Conservation (phyloP, 2,329 filamentous ascomycete genomes). For the Colletotrichum orbiculare region DNA sequence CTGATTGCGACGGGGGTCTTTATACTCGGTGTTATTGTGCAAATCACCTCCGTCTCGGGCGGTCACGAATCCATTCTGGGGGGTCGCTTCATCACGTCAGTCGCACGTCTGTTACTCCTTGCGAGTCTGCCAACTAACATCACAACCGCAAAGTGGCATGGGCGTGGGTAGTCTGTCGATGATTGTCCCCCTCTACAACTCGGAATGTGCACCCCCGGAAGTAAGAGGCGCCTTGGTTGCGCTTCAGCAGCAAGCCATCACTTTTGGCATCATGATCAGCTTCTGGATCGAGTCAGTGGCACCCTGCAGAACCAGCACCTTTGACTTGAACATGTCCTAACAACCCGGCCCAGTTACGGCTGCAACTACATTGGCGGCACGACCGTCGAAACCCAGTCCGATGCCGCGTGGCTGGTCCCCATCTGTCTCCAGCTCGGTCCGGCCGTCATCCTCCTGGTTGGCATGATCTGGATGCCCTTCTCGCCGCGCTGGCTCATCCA, state of each 20-base stretch:
- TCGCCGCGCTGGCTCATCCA: constrained; percentile 81
- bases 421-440: constrained; percentile 78
- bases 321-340: constrained; percentile 10
- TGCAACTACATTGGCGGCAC: constrained; percentile 74
- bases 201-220: constrained; percentile 57
- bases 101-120: neutral
- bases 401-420: constrained; percentile 80
- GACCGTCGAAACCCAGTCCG: constrained; percentile 59
- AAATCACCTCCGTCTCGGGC: constrained; percentile 68
- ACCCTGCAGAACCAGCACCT: neutral
- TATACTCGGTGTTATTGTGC: constrained; percentile 76
- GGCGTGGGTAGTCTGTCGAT: constrained; percentile 76
- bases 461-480: constrained; percentile 85
- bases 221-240: constrained; percentile 57
- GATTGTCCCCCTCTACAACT: constrained; percentile 69
- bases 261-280: constrained; percentile 72
- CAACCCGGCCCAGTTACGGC: constrained; percentile 48
- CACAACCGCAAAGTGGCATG: constrained; percentile 60
- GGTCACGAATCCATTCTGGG: constrained; percentile 72
- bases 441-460: constrained; percentile 72
- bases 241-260: constrained; percentile 64
- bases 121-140: neutral
- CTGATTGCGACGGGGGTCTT: constrained; percentile 75
- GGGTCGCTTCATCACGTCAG: constrained; percentile 75
- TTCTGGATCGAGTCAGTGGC: constrained; percentile 70